These are phyloP conservation scores for Articulospora tetracladia DNA, from an alignment of 495 filamentous ascomycete genomes.

Conservation along the genomic window DNA sequence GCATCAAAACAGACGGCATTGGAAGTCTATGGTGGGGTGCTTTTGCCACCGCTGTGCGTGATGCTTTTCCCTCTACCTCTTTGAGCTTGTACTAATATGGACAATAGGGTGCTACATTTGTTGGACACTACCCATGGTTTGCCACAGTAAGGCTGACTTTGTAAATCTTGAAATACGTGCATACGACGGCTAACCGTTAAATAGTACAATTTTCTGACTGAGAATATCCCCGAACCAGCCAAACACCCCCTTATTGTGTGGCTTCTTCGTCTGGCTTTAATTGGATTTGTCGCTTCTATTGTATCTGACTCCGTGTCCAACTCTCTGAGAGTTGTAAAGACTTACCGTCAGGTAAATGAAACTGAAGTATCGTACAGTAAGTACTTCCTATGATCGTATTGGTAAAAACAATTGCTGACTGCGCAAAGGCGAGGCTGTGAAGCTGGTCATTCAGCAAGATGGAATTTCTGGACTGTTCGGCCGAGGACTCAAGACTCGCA, in stretches of 20 bases:
- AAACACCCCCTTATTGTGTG: slow-evolving; percentile 24
- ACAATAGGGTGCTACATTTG: slow-evolving; percentile 33
- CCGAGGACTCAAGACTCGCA: slow-evolving; percentile 30
- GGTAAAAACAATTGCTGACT: background rate
- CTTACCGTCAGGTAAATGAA: slow-evolving; percentile 33
- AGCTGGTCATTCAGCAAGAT: slow-evolving; percentile 25
- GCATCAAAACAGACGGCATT: slow-evolving; percentile 31
- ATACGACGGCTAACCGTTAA: background rate
- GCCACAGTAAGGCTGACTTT: slow-evolving; percentile 22
- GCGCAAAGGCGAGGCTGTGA: slow-evolving; percentile 27
- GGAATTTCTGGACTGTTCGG: slow-evolving; percentile 29
- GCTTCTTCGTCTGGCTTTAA: slow-evolving; percentile 30
- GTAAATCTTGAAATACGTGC: background rate
- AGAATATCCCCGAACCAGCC: slow-evolving; percentile 23
- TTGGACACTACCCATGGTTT: slow-evolving; percentile 34
- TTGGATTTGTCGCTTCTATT: slow-evolving; percentile 30
- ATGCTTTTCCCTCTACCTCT: no score
- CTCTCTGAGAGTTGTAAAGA: slow-evolving; percentile 31
- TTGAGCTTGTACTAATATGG: no score
- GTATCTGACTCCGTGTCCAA: slow-evolving; percentile 32
- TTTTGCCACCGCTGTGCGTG: slow-evolving; percentile 30
- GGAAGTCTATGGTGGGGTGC: slow-evolving; percentile 34
- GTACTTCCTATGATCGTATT: background rate
- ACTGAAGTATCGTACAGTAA: slow-evolving; percentile 30
- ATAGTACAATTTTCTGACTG: slow-evolving; percentile 27